Evolutionary conservation across 148 eudicot species (phyloP), one percentile per base, ranked within the genome.

Genomic region (Agrostemma githago): DNA sequence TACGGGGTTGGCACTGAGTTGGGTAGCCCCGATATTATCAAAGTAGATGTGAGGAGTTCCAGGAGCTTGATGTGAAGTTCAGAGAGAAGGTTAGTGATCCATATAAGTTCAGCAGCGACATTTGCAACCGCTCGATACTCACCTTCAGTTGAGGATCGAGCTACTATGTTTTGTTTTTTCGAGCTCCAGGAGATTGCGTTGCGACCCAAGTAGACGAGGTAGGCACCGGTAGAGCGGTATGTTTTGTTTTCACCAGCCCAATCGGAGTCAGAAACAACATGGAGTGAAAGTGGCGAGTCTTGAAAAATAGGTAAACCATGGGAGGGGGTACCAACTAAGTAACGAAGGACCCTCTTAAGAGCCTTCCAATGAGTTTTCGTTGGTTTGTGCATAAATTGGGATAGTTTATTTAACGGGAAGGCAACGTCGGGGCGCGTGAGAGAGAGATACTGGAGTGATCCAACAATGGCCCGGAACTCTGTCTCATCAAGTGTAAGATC

Each of bases 151-250:
- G 79, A 76, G 2, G 79, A 76, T 0, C 74, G 42, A 37, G 79
- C 69, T 5, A 62, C 39, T 1, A 54, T 14, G 8, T 53, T 3
- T 51, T 77, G 70, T 19, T 77, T 71, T 19, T 71, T 70, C 4
- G 75, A 74, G 19, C 77, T 74, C 77, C 70, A 62, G 2, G 70
- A 63, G 1, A 74, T 74, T 16, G 70, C 58, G 21, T 72, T 72
- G 21, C 66, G 71, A 11, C 80, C 76, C 12, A 72, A 14, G 20
- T 64, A 78, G 1, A 78, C 40, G n/a, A 72, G 9, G 16, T 78
- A 66, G 12, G 61, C 80, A 53, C 62, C 21, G 21, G 79, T 77
- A 6, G 60, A 60, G 2, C 37, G 16, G 37, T 4, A 77, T n/a
- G 71, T 75, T 9, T 71, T 39, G 4, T 71, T 70, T 56, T 74